Evolutionary conservation across 2,329 filamentous ascomycete genomes (phyloP), one percentile per base, ranked within the genome.

Genomic region (Hymenoscyphus fraxineus): DNA sequence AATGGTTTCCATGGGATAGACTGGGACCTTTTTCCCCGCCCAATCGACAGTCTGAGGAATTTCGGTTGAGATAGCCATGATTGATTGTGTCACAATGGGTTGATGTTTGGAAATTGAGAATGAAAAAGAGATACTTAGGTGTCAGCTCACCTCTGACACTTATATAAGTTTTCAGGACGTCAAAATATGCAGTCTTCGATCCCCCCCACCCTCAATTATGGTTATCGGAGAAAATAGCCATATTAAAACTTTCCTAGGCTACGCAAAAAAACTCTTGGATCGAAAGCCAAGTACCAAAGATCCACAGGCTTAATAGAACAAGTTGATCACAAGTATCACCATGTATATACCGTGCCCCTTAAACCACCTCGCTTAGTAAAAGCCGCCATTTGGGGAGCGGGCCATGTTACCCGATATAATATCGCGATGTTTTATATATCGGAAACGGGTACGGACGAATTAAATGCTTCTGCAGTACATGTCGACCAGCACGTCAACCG

Each of bases 1-100:
- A 70, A 85, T 78, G 35, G 81, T 83, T 72, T 81, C 76, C 80
- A 83, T 81, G 64, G 77, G 71, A 73, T 80, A 83, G 72, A 83
- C 77, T n/a, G 81, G 81, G 51, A 82, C 80, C 66, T 77, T 72
- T 71, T 79, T 79, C 70, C 80, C 81, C 69, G 79, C 79, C 81
- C 81, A 83, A 64, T 80, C 76, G 64, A 82, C 78, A 54, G 78
- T 81, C 73, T 79, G 72, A 5, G 78, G 79, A 59, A 75, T 64
- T 67, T 80, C 78, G 47, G 75, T 75, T 56, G 73, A 66, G 71
- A 77, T 73, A 65, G 75, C 76, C 77, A 80, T 79, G 59, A 40
- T 64, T 40, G n/a, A 39, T 2, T 61, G 32, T 31, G 39, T 59
- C 6, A 35, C 9, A 41, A 32, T n/a, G 27, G 1, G 6, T 47